A percentile compares a stretch with the other conserved stretches of the same genome.
Evolutionary conservation across 2,329 filamentous ascomycete species (phyloP).

Genomic region (Cytospora mali): DNA sequence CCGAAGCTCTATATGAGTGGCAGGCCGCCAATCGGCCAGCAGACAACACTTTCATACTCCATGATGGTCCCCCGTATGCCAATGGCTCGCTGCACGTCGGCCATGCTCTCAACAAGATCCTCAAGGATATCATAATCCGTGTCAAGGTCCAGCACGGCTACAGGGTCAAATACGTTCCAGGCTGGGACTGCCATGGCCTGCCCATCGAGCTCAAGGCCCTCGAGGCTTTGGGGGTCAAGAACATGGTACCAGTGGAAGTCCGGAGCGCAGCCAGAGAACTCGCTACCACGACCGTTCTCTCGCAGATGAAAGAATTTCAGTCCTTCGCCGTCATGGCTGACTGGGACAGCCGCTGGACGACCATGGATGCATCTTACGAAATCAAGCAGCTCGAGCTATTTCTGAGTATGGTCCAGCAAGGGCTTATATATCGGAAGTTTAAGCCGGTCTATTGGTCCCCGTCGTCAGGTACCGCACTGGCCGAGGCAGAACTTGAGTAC

Average conservation of each 20-base stretch:
- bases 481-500: constrained; percentile 85
- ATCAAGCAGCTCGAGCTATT: constrained; percentile 75
- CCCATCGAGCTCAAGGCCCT: constrained; percentile 97
- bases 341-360: constrained; percentile 76
- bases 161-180: constrained; percentile 79
- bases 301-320: constrained; percentile 74
- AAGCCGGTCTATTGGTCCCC: constrained; percentile 89
- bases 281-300: constrained; percentile 67
- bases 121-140: constrained; percentile 91
- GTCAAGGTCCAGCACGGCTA: constrained; percentile 76
- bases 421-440: constrained; percentile 74
- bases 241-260: constrained; percentile 58
- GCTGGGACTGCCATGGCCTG: constrained; percentile 97
- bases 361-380: constrained; percentile 78
- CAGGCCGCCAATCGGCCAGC: constrained; percentile 63
- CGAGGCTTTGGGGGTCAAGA: constrained; percentile 51
- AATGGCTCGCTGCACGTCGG: constrained; percentile 91
- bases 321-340: constrained; percentile 79
- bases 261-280: constrained; percentile 66
- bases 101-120: constrained; percentile 93
- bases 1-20: constrained; percentile 89
- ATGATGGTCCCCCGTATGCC: constrained; percentile 96
- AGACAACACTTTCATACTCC: constrained; percentile 72
- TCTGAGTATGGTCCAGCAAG: constrained; percentile 71
- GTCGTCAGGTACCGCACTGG: constrained; percentile 75